Conservation (phyloP, 176 grass and related monocot species). For the Aechmea fasciata region DNA sequence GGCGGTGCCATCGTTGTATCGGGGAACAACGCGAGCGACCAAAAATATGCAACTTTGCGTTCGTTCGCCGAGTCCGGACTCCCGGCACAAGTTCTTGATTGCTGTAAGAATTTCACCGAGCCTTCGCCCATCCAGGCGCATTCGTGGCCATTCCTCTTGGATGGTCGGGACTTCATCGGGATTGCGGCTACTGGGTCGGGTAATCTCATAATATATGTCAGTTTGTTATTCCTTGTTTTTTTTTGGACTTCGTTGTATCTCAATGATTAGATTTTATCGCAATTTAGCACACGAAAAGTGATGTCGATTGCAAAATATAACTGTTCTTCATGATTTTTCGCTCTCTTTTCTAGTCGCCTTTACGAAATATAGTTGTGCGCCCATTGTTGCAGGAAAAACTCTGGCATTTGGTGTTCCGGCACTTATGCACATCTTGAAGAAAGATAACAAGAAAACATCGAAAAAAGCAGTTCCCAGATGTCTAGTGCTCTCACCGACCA, state of each 20-base stretch:
- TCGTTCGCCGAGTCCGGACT: constrained; percentile 61
- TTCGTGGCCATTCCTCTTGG: constrained; percentile 80
- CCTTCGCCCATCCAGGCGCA: constrained; percentile 89
- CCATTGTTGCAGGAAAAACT: constrained; percentile 55
- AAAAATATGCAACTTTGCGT: constrained; percentile 55
- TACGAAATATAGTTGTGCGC: not conserved
- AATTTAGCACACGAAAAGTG: too few relatives aligned
- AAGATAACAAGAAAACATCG: constrained; percentile 31
- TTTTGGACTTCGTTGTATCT: too few relatives aligned
- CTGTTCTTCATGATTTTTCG: too few relatives aligned
- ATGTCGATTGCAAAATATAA: too few relatives aligned
- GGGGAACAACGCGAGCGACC: constrained; percentile 42
- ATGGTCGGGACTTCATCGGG: constrained; percentile 75
- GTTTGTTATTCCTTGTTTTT: not conserved
- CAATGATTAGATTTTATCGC: too few relatives aligned
- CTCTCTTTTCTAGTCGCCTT: too few relatives aligned
- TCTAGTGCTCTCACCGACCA: constrained; percentile 84
- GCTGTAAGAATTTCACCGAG: constrained; percentile 62
- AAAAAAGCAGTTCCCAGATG: constrained; percentile 66
- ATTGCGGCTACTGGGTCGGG: constrained; percentile 96
- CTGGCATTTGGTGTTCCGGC: constrained; percentile 90
- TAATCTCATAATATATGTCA: constrained; percentile 14
- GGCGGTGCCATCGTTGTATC: constrained; percentile 40
- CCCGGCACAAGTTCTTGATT: constrained; percentile 56
- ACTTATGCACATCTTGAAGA: constrained; percentile 75